phyloP scores from a whole-genome alignment of 495 filamentous ascomycete genomes.

The Umbilicaria muhlenbergii region DNA sequence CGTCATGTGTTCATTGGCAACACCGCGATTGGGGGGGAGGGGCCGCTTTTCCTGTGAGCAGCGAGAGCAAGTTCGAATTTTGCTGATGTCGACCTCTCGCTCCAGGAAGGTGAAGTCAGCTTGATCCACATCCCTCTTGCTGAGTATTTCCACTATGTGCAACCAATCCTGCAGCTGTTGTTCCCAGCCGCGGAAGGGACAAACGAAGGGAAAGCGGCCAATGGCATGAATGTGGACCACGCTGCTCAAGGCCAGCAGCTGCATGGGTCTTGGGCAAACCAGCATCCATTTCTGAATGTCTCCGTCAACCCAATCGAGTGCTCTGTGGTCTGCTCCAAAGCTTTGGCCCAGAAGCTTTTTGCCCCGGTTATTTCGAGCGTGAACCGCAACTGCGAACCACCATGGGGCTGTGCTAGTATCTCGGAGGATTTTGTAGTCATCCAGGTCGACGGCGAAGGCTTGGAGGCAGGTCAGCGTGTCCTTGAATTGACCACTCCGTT shows the following conservation, averaged over 20 bases:
- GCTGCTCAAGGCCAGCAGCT: constrained; percentile 1
- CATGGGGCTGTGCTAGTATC: constrained; percentile 28
- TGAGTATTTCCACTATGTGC: constrained; percentile 66
- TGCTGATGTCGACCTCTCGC: background rate
- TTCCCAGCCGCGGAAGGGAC: constrained; percentile 35
- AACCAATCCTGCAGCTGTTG: constrained; percentile 71
- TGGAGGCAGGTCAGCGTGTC: constrained; percentile 88
- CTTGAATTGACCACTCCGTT: constrained; percentile 83
- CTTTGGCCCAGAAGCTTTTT: constrained; percentile 59
- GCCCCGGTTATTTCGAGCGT: constrained; percentile 40
- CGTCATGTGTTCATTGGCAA: background rate
- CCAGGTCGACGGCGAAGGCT: constrained; percentile 70
- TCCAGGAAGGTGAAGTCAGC: constrained; percentile 71
- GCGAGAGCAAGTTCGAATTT: background rate
- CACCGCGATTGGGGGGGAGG: background rate
- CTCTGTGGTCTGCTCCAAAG: constrained; percentile 72
- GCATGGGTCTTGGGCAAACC: constrained; percentile 23
- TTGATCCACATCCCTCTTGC: constrained; percentile 83
- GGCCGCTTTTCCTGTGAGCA: too few species aligned
- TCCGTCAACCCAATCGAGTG: constrained; percentile 87
- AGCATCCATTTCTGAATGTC: constrained; percentile 79
- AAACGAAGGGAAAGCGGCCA: constrained; percentile 17
- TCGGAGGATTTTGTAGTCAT: constrained; percentile 82
- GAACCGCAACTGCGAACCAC: constrained; percentile 2
- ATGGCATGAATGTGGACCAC: background rate